A percentile compares a stretch with the other conserved stretches of the same genome.
Evolutionary conservation across 805 yeast genomes (phyloP).

Genomic region (Myxozyma vanderwaltii): DNA sequence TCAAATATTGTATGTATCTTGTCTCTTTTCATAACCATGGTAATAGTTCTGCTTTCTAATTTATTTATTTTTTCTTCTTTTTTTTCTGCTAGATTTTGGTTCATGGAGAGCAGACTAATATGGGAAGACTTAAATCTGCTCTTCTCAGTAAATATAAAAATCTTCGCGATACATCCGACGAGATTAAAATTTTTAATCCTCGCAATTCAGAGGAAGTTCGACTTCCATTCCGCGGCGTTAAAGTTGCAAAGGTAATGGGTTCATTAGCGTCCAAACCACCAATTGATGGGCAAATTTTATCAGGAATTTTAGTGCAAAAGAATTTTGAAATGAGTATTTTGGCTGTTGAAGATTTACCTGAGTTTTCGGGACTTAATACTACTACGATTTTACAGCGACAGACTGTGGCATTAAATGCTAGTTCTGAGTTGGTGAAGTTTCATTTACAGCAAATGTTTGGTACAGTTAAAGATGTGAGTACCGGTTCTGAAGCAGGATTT

Average conservation of each 20-base stretch:
- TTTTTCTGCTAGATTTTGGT: constrained; percentile 58
- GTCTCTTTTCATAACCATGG: neutral
- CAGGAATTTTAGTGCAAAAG: constrained; percentile 87
- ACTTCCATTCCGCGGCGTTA: constrained; percentile 77
- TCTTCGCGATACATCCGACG: constrained; percentile 81
- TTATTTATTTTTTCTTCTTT: neutral
- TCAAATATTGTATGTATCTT: constrained; percentile 58
- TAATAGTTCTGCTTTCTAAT: neutral
- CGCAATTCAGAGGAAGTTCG: constrained; percentile 80
- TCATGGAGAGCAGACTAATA: constrained; percentile 97
- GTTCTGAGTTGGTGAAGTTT: constrained; percentile 78
- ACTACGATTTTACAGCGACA: constrained; percentile 84
- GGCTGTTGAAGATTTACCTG: constrained; percentile 84
- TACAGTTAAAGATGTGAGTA: constrained; percentile 62
- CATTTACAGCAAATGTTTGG: constrained; percentile 97
- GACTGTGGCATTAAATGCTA: constrained; percentile 74
- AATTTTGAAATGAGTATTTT: constrained; percentile 85
- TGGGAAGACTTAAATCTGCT: constrained; percentile 96
- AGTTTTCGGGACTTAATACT: constrained; percentile 82
- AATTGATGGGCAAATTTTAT: constrained; percentile 52
- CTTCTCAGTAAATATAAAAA: constrained; percentile 80
- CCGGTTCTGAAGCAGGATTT: constrained; percentile 43
- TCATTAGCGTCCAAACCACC: constrained; percentile 54
- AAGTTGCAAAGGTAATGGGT: constrained; percentile 77
- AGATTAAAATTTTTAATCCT: constrained; percentile 89